Conservation (phyloP, 805 yeast genomes). For the Suhomyces pyralidae region DNA sequence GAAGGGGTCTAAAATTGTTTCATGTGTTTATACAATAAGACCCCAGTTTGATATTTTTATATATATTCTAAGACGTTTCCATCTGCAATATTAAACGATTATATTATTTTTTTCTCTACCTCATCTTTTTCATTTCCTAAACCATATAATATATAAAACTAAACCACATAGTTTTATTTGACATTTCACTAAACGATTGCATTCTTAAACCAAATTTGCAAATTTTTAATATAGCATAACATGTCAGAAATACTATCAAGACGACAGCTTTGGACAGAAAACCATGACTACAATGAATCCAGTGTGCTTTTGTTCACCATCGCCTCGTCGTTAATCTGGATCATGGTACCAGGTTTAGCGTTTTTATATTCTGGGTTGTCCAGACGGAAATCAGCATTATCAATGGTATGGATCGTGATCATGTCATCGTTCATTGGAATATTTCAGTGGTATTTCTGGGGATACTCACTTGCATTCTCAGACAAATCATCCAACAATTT, state of each 20-base stretch:
- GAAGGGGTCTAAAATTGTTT: neutral
- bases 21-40: neutral
- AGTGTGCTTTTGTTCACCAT: slow-evolving; percentile 45
- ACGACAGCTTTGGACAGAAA: slow-evolving; percentile 35
- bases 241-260: slow-evolving; percentile 9
- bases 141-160: neutral
- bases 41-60: neutral
- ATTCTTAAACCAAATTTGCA: neutral
- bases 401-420: slow-evolving; percentile 78
- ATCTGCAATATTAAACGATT: neutral
- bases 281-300: slow-evolving; percentile 27
- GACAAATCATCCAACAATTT: slow-evolving; percentile 75
- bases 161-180: neutral
- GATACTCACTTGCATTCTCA: slow-evolving; percentile 89
- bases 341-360: slow-evolving; percentile 95
- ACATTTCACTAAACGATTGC: neutral
- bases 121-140: neutral
- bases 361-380: slow-evolving; percentile 90
- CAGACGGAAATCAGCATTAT: slow-evolving; percentile 83
- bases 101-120: neutral
- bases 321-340: slow-evolving; percentile 70
- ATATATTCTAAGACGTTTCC: neutral
- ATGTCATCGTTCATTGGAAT: slow-evolving; percentile 70
- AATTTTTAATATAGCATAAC: neutral
- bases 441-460: slow-evolving; percentile 98